These are phyloP conservation scores for Juglanconis oblonga DNA, from an alignment of 2,329 filamentous ascomycete species.

Conservation along the genomic window DNA sequence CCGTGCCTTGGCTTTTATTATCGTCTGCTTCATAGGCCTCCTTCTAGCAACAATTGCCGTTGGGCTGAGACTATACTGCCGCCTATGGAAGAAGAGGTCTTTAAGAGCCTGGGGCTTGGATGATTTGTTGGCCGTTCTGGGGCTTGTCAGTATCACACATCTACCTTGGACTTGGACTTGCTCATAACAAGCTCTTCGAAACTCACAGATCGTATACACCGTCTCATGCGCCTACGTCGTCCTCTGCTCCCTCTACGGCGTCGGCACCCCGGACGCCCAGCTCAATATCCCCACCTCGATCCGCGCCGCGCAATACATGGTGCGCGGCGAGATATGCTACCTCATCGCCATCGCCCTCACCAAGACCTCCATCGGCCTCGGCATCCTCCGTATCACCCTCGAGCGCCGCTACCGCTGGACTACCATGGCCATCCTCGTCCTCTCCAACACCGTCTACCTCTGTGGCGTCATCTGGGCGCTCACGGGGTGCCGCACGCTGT, in stretches of 20 bases:
- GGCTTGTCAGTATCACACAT: background rate
- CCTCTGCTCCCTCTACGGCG: background rate
- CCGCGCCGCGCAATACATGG: background rate
- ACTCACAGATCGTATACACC: background rate
- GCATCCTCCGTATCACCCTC: background rate
- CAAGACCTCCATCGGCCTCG: background rate
- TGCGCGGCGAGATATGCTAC: background rate
- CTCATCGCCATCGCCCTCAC: background rate
- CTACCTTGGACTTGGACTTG: too few species aligned
- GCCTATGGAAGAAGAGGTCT: background rate
- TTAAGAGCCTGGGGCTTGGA: background rate
- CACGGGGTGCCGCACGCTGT: background rate
- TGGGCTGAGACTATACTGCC: background rate
- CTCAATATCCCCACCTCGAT: background rate
- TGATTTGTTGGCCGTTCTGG: background rate
- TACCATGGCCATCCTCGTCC: background rate
- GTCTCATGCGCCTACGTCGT: background rate
- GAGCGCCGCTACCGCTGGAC: background rate
- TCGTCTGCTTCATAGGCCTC: background rate
- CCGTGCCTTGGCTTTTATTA: background rate
- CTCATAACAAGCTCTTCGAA: too few species aligned
- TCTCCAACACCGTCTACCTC: background rate
- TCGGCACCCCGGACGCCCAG: background rate
- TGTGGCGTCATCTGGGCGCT: background rate
- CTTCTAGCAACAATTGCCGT: background rate